Conservation (phyloP, 140 eudicot species). For the Anethum foeniculum region DNA sequence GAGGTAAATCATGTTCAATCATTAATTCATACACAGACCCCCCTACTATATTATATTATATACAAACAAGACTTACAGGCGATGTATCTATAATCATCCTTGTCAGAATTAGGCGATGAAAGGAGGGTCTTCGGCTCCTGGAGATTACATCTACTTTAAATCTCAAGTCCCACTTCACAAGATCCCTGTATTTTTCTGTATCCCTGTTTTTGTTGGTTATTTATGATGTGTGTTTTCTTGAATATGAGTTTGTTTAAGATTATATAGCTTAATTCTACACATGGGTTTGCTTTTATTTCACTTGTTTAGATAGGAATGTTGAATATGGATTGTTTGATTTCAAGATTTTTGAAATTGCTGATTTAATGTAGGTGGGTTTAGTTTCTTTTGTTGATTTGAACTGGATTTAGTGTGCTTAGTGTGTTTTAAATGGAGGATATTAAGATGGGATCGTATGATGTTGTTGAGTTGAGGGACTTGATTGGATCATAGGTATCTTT, state of each 20-base stretch:
- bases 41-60: background rate
- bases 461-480: background rate
- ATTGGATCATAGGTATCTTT: background rate
- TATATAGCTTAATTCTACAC: background rate
- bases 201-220: background rate
- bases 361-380: background rate
- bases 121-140: constrained; percentile 83
- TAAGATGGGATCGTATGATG: background rate
- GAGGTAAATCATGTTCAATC: constrained; percentile 1
- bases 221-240: background rate
- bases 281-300: background rate
- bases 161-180: constrained; percentile 98
- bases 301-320: background rate
- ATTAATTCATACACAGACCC: background rate
- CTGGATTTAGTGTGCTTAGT: constrained; percentile 6
- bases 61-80: background rate
- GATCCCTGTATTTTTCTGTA: constrained; percentile 58
- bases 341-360: background rate
- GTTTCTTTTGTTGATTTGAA: constrained; percentile 6
- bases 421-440: background rate
- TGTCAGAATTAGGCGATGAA: constrained; percentile 40
- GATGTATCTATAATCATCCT: background rate
- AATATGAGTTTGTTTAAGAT: background rate
- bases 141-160: constrained; percentile 98
- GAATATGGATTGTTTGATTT: background rate